Evolutionary conservation across 208 protist species (phyloP), one percentile per base, ranked within the genome.

Genomic region (Leishmania turanica): DNA sequence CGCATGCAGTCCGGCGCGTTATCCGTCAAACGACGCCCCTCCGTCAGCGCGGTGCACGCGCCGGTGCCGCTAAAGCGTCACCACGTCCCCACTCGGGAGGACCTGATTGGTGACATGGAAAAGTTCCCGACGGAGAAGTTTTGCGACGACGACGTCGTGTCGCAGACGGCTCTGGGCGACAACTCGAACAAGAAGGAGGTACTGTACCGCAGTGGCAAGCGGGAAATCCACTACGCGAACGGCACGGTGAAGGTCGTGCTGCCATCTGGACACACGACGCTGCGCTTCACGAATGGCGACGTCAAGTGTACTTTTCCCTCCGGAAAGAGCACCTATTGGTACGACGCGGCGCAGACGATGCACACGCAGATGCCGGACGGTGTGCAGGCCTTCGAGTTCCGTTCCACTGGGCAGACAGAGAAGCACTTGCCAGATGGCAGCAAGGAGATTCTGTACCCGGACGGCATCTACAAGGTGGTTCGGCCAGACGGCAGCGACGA

Each of bases 381-480:
- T 17, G 81, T 95, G 51, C 94, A 98, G 85, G 82, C 97, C 19
- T 98, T 97, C 83, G 89, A 97, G 83, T 99, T 98, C 86, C 88
- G 94, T 53, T 80, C 90, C 17, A 96, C 97, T 8, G 88, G 89
- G 27, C 97, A 99, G 83, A 91, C 91, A 45, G 97, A 99, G 82
- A 90, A 92, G 40, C 96, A 98, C 83, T 78, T 91, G 53, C 88
- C 96, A 11, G 90, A 97, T 73, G 96, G 96, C n/a, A 92, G 85
- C 21, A 99, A 98, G 87, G 94, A 98, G 70, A 98, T 99, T 71
- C 78, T 97, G n/a, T 99, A 98, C 80, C 95, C 96, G 0, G 96
- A 99, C 73, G 93, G 94, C 69, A 97, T 97, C 34, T 95, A 93
- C 82, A 99, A 98, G 82, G 77, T 95, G 6, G 92, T 98, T 31